phyloP scores from a whole-genome alignment of 768 basidiomycete genomes.

The Macrolepiota fuliginosa region DNA sequence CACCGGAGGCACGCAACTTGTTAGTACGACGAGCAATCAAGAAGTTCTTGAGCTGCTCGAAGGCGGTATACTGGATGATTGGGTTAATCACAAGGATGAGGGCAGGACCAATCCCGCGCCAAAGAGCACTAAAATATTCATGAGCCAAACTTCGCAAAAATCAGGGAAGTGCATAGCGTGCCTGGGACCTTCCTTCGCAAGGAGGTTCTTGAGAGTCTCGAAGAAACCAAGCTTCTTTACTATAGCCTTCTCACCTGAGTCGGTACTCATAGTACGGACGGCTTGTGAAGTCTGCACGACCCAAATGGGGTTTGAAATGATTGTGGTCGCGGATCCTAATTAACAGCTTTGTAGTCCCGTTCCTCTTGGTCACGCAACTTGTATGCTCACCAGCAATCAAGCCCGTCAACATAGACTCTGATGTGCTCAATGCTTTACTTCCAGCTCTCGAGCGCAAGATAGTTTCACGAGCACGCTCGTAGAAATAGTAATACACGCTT shows the following conservation, averaged over 20 bases:
- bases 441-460: constrained; percentile 55
- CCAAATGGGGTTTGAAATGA: constrained; percentile 95
- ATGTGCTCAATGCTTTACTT: constrained; percentile 70
- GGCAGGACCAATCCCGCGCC: constrained; percentile 93
- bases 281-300: constrained; percentile 92
- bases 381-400: constrained; percentile 70
- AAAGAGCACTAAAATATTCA: constrained; percentile 58
- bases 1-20: constrained; percentile 46
- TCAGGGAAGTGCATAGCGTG: constrained; percentile 18
- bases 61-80: constrained; percentile 90
- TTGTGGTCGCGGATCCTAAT: constrained; percentile 83
- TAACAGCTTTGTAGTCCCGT: not conserved
- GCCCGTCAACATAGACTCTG: constrained; percentile 89
- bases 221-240: constrained; percentile 57
- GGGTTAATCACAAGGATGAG: constrained; percentile 92
- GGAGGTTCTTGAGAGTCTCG: constrained; percentile 66
- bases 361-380: constrained; percentile 2
- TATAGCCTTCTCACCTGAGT: constrained; percentile 26
- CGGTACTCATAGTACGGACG: constrained; percentile 51
- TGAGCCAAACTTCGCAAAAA: not conserved
- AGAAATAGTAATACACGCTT: constrained; percentile 94
- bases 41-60: constrained; percentile 92
- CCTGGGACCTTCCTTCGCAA: constrained; percentile 67
- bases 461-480: constrained; percentile 63
- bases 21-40: constrained; percentile 62